Base-by-base conservation (phyloP, 2,329 filamentous ascomycete genomes). In the Fusarium virguliforme region DNA sequence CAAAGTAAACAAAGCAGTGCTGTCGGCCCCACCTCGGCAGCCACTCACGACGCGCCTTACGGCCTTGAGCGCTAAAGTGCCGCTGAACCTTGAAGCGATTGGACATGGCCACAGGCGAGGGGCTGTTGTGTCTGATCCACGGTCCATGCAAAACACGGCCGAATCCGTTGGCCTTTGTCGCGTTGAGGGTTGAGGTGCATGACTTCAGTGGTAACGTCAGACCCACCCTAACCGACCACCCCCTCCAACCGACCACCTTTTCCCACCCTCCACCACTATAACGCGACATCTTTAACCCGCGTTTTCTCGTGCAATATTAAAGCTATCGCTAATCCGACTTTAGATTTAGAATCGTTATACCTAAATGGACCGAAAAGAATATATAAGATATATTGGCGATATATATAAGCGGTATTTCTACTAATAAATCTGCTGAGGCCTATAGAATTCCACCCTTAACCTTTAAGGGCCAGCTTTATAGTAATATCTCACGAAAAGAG, bases 1-100 rank as follows among this genome's bases (percentile, higher is more conserved):
- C 66, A 75, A 80, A 79, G 78, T 80, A 80, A 80, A 80, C 78
- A 80, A 80, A 80, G 69, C 68, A 30, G 28, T 30, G 1, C 15
- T 30, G 43, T 30, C 15, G 12, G 37, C 60, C 51, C 69, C 69
- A 72, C 69, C 56, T 35, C 13, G 35, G 24, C 35, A 37, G 24
- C 66, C 58, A 59, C 32, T 61, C 34, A 61, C 59, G 67, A 8
- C 48, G 54, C 65, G 66, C 51, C 35, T 37, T n/a, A 48, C 28
- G 22, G n/a, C 22, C 50, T 28, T 58, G 22, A 30, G 58, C 54
- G 65, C 62, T 67, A 70, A 30, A 46, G 50, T 12, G 37, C 48
- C 58, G 28, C 58, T 61, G 35, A 30, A 15, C 26, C 8, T 43
- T 13, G 54, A 41, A 61, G 26, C 15, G 22, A 55, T 55, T 61